Evolutionary conservation across 1,284 basidiomycete genomes (phyloP).

Genomic region (Athelia psychrophila): DNA sequence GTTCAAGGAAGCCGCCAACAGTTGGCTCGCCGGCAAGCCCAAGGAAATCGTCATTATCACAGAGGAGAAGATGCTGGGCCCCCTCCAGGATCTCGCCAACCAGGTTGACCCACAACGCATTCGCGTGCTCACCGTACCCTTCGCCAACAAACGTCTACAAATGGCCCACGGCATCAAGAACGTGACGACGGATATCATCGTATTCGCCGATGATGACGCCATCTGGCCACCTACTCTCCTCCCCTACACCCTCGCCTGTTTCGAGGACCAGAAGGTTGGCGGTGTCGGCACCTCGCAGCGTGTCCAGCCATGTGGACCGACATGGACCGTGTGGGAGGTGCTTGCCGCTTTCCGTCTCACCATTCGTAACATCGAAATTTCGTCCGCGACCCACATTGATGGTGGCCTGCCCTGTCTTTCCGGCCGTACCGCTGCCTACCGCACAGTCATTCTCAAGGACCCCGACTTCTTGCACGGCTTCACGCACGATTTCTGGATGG

Average conservation of each 20-base stretch:
- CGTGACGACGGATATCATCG: constrained; percentile 88
- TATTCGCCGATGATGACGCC: constrained; percentile 94
- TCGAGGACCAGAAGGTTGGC: constrained; percentile 90
- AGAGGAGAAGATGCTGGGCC: constrained; percentile 85
- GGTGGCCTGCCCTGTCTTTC: constrained; percentile 90
- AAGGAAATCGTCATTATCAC: constrained; percentile 94
- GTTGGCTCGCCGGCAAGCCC: constrained; percentile 87
- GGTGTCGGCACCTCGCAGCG: constrained; percentile 90
- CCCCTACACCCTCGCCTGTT: constrained; percentile 84
- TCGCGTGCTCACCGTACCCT: constrained; percentile 86
- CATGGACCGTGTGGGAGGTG: constrained; percentile 92
- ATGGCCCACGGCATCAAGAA: constrained; percentile 91
- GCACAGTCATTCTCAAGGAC: constrained; percentile 91
- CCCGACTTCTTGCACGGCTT: constrained; percentile 90
- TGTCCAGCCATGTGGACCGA: constrained; percentile 74
- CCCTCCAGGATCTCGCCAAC: constrained; percentile 84
- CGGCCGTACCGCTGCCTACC: constrained; percentile 88
- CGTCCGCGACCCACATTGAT: constrained; percentile 87
- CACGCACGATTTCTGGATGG: constrained; percentile 91
- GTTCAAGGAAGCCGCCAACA: constrained; percentile 89
- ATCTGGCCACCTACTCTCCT: constrained; percentile 91
- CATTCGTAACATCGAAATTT: constrained; percentile 91
- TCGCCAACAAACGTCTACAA: constrained; percentile 90
- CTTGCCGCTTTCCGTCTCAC: constrained; percentile 89
- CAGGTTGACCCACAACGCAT: constrained; percentile 82